Conservation (phyloP, 2,329 filamentous ascomycete species). For the Cladophialophora carrionii region DNA sequence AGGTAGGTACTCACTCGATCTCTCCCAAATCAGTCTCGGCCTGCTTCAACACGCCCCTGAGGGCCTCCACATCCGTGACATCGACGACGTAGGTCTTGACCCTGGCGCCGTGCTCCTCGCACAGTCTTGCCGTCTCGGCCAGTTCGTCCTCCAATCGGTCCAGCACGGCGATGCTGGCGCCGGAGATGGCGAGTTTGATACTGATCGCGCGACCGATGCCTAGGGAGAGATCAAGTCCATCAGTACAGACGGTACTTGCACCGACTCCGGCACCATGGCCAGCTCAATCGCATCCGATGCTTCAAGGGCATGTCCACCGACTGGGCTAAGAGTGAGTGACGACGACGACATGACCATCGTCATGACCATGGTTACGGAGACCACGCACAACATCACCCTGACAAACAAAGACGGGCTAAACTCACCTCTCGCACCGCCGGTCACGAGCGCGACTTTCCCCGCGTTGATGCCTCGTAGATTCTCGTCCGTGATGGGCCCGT, state of each 20-base stretch:
- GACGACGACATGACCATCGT: too few relatives aligned
- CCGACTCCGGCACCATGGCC: background rate
- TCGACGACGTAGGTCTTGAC: constrained; percentile 37
- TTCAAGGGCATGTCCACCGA: too few relatives aligned
- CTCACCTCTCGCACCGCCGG: constrained; percentile 38
- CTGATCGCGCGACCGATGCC: constrained; percentile 41
- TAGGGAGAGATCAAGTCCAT: background rate
- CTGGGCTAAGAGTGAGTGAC: too few relatives aligned
- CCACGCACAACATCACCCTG: background rate
- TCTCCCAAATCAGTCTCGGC: constrained; percentile 25
- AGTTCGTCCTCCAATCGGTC: constrained; percentile 35
- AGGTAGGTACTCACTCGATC: constrained; percentile 26
- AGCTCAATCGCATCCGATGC: background rate
- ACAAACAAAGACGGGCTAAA: background rate
- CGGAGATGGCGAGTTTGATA: constrained; percentile 35
- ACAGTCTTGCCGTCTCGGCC: constrained; percentile 25
- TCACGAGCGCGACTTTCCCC: constrained; percentile 39
- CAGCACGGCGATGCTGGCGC: constrained; percentile 37
- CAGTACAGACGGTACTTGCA: background rate
- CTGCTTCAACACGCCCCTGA: constrained; percentile 25
- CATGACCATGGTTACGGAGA: too few relatives aligned
- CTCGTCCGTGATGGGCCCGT: constrained; percentile 27
- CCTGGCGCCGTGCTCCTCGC: constrained; percentile 27
- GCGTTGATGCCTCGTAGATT: constrained; percentile 26
- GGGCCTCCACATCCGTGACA: constrained; percentile 36